A percentile compares a stretch with the other conserved stretches of the same genome.
Evolutionary conservation across 768 basidiomycete genomes (phyloP).

Genomic region (Mycena capillaripes): DNA sequence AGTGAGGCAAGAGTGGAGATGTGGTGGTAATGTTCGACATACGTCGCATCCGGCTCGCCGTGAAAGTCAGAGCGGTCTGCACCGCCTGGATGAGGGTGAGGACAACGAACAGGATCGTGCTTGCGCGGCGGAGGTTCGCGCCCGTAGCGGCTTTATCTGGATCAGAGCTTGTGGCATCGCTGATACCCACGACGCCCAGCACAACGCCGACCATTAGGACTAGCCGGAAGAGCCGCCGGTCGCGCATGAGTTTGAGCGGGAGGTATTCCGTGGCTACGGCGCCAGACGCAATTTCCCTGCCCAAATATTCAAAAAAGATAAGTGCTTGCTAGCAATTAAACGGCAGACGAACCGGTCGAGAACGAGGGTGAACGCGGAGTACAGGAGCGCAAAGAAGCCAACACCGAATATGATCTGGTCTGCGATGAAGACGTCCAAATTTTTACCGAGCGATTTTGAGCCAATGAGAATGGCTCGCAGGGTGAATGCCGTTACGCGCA

Average conservation of each 20-base stretch:
- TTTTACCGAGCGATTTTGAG: slow-evolving; percentile 47
- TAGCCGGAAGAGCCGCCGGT: slow-evolving; percentile 50
- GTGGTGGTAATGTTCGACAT: neutral
- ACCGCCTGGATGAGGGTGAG: slow-evolving; percentile 51
- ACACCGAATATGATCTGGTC: slow-evolving; percentile 56
- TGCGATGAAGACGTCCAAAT: slow-evolving; percentile 48
- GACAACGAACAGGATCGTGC: slow-evolving; percentile 54
- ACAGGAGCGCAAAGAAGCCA: slow-evolving; percentile 59
- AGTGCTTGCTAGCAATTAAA: neutral
- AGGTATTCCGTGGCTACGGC: slow-evolving; percentile 23
- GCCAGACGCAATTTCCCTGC: slow-evolving; percentile 41
- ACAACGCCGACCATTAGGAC: slow-evolving; percentile 46
- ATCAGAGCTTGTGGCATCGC: slow-evolving; percentile 34
- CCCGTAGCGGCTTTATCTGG: slow-evolving; percentile 33
- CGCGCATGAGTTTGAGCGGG: slow-evolving; percentile 43
- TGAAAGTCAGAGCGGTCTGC: slow-evolving; percentile 30
- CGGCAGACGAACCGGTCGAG: slow-evolving; percentile 52
- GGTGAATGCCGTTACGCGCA: slow-evolving; percentile 56
- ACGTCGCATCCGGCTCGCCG: neutral
- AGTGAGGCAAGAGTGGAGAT: neutral
- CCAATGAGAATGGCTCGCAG: slow-evolving; percentile 54
- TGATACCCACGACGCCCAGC: slow-evolving; percentile 51
- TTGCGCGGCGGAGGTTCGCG: slow-evolving; percentile 45
- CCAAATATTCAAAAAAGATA: neutral
- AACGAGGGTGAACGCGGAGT: slow-evolving; percentile 57